phyloP scores from a whole-genome alignment of 257 asterid species.

The Solanum sejunctum region DNA sequence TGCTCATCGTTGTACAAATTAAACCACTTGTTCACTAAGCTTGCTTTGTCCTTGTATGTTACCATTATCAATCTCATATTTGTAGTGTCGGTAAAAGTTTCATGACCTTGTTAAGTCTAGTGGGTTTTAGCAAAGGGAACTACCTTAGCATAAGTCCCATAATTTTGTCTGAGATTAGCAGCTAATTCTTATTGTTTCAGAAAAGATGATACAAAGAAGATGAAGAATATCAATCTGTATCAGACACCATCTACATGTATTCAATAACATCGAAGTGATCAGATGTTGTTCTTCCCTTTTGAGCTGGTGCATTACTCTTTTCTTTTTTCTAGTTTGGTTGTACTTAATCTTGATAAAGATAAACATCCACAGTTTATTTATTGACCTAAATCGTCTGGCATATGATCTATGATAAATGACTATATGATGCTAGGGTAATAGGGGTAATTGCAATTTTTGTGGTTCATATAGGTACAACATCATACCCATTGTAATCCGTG shows the following conservation, averaged over 20 bases:
- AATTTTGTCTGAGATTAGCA: neutral
- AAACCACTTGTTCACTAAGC: neutral
- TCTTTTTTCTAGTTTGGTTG: neutral
- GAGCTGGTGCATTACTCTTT: slow-evolving; percentile 6
- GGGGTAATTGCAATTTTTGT: too few species aligned
- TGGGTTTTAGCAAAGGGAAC: neutral
- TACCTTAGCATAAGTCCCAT: neutral
- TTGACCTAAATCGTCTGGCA: neutral
- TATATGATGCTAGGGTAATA: neutral
- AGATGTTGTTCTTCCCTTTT: neutral
- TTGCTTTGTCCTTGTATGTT: neutral
- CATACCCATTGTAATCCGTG: too few species aligned
- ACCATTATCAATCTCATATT: neutral
- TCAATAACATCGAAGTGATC: neutral
- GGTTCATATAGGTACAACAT: too few species aligned
- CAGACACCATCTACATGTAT: neutral
- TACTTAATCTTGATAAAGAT: neutral
- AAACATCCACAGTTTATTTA: neutral
- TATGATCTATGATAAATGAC: neutral
- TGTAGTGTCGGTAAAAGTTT: neutral
- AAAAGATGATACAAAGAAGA: slow-evolving; percentile 2
- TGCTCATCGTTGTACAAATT: neutral
- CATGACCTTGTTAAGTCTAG: neutral
- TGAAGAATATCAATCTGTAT: neutral
- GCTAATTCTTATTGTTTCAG: neutral